These are phyloP conservation scores for Chalciporus chontae DNA, from an alignment of 768 basidiomycete genomes.

Conservation along the genomic window DNA sequence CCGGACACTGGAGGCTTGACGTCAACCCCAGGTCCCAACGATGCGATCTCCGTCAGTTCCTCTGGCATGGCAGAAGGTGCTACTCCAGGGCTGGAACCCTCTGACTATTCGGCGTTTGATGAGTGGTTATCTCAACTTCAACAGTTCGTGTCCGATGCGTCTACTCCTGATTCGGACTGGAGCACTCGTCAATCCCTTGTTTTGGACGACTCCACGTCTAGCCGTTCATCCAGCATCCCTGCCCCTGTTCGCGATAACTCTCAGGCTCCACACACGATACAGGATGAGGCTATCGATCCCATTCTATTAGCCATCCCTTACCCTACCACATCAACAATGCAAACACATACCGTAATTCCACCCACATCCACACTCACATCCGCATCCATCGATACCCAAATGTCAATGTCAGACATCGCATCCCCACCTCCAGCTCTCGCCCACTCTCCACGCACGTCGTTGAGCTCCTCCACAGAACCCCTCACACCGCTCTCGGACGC, in stretches of 20 bases:
- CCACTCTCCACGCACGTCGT: constrained; percentile 30
- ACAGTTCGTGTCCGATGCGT: constrained; percentile 33
- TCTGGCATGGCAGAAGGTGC: constrained; percentile 10
- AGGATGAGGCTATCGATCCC: constrained; percentile 32
- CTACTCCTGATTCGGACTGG: constrained; percentile 12
- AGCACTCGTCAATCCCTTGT: background rate
- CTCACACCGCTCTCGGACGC: constrained; percentile 22
- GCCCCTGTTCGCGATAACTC: background rate
- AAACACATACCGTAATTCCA: background rate
- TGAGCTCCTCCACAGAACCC: constrained; percentile 30
- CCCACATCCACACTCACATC: background rate
- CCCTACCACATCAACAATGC: background rate
- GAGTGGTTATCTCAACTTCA: constrained; percentile 52
- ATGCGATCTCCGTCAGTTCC: constrained; percentile 8
- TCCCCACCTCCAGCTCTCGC: constrained; percentile 19
- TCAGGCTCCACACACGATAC: background rate
- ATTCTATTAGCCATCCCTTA: constrained; percentile 29
- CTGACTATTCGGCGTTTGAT: constrained; percentile 43
- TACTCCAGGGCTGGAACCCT: constrained; percentile 2
- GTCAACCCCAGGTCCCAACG: constrained; percentile 1
- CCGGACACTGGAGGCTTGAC: constrained; percentile 2
- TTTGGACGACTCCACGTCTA: constrained; percentile 1
- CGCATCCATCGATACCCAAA: background rate
- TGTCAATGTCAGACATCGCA: constrained; percentile 3
- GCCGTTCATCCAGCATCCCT: background rate